These are phyloP conservation scores for Coniferiporia sulphurascens DNA, from an alignment of 1,284 basidiomycete genomes.

Conservation along the genomic window DNA sequence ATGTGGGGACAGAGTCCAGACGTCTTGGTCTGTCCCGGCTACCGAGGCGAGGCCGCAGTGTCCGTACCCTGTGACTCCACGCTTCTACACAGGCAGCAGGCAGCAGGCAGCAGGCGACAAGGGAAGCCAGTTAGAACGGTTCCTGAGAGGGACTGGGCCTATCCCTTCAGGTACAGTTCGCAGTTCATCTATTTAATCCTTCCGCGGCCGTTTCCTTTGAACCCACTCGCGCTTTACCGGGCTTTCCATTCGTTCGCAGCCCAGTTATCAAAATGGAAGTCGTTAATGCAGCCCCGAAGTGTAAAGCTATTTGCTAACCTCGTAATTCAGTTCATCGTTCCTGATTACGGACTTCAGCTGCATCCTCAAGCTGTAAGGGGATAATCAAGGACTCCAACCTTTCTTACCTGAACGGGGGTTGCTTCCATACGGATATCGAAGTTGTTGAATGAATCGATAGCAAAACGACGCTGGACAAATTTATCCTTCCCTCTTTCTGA, in stretches of 20 bases:
- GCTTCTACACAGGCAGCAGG: constrained; percentile 1
- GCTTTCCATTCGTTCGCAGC: constrained; percentile 7
- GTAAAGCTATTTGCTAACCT: background rate
- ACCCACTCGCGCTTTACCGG: background rate
- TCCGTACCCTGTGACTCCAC: background rate
- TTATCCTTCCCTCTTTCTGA: constrained; percentile 7
- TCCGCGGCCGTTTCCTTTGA: background rate
- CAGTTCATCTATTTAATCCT: background rate
- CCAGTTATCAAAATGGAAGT: constrained; percentile 5
- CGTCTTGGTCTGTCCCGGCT: background rate
- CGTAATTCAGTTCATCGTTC: background rate
- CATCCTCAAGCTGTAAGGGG: background rate
- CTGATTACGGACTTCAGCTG: background rate
- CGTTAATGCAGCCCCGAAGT: constrained; percentile 8
- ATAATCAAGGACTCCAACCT: constrained; percentile 4
- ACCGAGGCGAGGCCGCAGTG: constrained; percentile 6
- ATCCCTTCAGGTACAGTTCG: no score
- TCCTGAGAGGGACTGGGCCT: background rate
- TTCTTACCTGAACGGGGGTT: constrained; percentile 1
- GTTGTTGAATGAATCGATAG: constrained; percentile 3
- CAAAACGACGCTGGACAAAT: constrained; percentile 7
- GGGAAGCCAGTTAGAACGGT: background rate
- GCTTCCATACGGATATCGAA: constrained; percentile 6
- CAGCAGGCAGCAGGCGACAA: background rate
- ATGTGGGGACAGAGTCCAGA: background rate